phyloP scores from a whole-genome alignment of 129 eudicot genomes.

The Gnaphalium uliginosum region DNA sequence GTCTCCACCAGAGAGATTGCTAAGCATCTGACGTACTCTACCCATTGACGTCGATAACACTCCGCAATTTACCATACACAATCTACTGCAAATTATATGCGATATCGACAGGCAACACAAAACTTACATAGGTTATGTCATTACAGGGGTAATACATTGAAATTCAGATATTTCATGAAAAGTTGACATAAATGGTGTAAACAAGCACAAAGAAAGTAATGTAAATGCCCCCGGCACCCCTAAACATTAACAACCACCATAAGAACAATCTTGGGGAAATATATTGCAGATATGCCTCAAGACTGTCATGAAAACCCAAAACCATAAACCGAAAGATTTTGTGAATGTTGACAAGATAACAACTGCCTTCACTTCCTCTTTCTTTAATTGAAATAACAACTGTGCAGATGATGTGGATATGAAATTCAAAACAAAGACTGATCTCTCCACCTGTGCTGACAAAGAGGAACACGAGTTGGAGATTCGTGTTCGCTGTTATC shows the following conservation, averaged over 20 bases:
- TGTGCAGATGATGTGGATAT: slow-evolving; percentile 4
- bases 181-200: slow-evolving; percentile 23
- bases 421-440: slow-evolving; percentile 9
- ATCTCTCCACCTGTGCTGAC: slow-evolving; percentile 18
- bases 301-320: not conserved
- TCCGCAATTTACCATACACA: not conserved
- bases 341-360: slow-evolving; percentile 15
- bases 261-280: slow-evolving; percentile 11
- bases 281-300: slow-evolving; percentile 1
- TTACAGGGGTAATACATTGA: slow-evolving; percentile 10
- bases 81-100: not conserved
- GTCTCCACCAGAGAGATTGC: no score
- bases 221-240: not conserved
- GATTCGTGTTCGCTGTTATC: slow-evolving; percentile 20
- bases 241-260: not conserved
- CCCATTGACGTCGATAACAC: not conserved
- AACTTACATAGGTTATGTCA: not conserved
- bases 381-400: slow-evolving; percentile 4
- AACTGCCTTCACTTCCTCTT: slow-evolving; percentile 8
- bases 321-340: not conserved
- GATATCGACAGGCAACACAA: not conserved
- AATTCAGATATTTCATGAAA: slow-evolving; percentile 19
- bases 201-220: slow-evolving; percentile 27
- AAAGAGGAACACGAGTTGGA: slow-evolving; percentile 10
- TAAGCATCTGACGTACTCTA: not conserved